Base-by-base conservation (phyloP, 345 rosid genomes). In the Cardamine occulta region DNA sequence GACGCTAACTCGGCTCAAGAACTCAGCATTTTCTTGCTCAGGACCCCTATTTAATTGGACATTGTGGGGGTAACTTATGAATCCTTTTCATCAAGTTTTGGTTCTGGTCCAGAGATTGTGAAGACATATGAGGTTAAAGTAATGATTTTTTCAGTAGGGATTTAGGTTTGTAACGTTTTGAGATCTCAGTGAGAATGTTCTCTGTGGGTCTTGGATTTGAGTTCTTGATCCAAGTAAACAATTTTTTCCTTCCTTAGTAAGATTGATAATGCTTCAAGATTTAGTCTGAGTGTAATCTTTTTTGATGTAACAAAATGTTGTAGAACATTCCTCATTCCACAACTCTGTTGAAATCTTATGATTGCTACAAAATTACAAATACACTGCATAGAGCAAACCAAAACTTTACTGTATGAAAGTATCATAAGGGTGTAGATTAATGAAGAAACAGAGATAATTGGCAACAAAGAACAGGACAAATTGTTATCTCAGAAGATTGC, bases 1-100 rank as follows among this genome's bases (percentile, higher is more conserved):
- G 98, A 88, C 2, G 86, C 82, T 56, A 81, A 82, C 69, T 59
- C 86, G 5, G 89, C 97, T 66, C 94, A 93, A 82, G 98, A 93
- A 79, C 85, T 91, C 68, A 88, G 96, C 54, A 79, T 93, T 63
- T 93, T 91, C 91, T 85, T 89, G 87, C 87, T 91, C 53, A 71
- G 91, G 59, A 74, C 85, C 2, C 63, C 82, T 56, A 39, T 47
- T 74, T n/a, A 47, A 24, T 31, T 62, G 55, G 18, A 23, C 12
- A 2, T 21, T 57, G 11, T 3, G 15, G 63, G 68, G 61, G 72
- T 78, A 79, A 79, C 32, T 79, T 79, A 79, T 67, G 65, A 52
- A 66, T 73, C 6, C 68, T 44, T 78, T 78, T 78, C 81, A 78
- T 56, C 44, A 47, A 56, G 45, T 53, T 60, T 45, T 60, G 35